Evolutionary conservation across 352 stramenopile genomes (phyloP).

Genomic region (Globisporangium heterothallicum): DNA sequence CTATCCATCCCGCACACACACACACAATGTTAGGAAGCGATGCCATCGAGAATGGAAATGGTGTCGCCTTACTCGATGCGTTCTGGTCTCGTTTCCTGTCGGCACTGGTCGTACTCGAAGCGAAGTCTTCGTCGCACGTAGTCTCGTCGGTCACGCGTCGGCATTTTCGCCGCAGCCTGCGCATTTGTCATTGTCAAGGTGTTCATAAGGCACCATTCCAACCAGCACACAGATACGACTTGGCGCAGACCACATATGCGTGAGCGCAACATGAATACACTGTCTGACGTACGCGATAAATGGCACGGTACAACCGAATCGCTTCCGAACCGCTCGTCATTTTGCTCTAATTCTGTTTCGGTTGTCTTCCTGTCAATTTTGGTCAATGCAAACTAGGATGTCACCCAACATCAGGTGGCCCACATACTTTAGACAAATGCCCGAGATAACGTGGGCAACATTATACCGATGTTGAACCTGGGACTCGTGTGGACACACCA

Average conservation of each 20-base stretch:
- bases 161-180: conserved; percentile 62
- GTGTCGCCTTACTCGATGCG: conserved; percentile 59
- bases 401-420: too few relatives aligned
- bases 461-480: not conserved
- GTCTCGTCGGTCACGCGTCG: conserved; percentile 48
- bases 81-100: conserved; percentile 44
- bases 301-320: conserved; percentile 62
- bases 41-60: too few relatives aligned
- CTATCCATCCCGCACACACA: conserved; percentile 3
- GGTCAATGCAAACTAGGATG: too few relatives aligned
- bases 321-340: conserved; percentile 27
- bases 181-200: not conserved
- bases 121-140: conserved; percentile 68
- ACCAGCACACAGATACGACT: not conserved
- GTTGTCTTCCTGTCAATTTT: too few relatives aligned
- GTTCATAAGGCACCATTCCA: not conserved
- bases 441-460: not conserved
- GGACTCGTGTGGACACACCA: not conserved
- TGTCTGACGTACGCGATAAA: conserved; percentile 54
- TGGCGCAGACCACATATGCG: not conserved
- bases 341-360: conserved; percentile 3
- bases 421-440: not conserved
- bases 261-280: not conserved
- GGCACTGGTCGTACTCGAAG: conserved; percentile 63
- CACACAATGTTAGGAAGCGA: too few relatives aligned